Conservation (phyloP, 2,329 filamentous ascomycete genomes). For the Nemania serpens region DNA sequence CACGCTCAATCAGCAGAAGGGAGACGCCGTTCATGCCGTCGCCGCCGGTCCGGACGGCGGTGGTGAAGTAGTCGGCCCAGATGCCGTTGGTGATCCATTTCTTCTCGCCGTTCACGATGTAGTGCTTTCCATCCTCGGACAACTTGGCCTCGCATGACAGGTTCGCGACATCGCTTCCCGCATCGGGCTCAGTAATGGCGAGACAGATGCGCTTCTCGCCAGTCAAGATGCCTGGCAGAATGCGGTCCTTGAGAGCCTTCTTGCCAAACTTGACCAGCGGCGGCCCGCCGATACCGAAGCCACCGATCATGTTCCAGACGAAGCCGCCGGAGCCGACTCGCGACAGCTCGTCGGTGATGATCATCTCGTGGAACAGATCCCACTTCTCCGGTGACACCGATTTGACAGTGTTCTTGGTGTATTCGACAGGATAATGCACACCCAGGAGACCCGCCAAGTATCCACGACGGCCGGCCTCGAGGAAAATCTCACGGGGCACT, state of each 20-base stretch:
- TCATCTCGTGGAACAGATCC: conserved; percentile 98
- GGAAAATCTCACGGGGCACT: conserved; percentile 88
- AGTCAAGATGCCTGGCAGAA: conserved; percentile 83
- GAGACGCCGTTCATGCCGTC: conserved; percentile 91
- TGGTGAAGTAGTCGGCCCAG: conserved; percentile 97
- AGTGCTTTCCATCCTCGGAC: conserved; percentile 94
- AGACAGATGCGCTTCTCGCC: conserved; percentile 98
- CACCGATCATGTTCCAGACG: conserved; percentile 95
- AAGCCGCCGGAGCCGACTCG: conserved; percentile 88
- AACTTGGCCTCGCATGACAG: conserved; percentile 95
- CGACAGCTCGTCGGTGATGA: conserved; percentile 92
- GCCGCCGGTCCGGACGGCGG: conserved; percentile 87
- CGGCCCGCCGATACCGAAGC: conserved; percentile 94
- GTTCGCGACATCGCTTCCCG: conserved; percentile 93
- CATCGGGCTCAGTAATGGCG: conserved; percentile 96
- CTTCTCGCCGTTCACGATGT: conserved; percentile 99
- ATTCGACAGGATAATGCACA: conserved; percentile 77
- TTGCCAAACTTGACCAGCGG: conserved; percentile 91
- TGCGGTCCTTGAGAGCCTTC: conserved; percentile 81
- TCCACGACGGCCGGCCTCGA: conserved; percentile 89
- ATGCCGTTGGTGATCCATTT: conserved; percentile 99
- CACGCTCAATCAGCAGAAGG: conserved; percentile 89
- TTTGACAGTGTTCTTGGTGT: conserved; percentile 72
- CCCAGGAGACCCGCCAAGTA: conserved; percentile 94
- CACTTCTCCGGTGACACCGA: conserved; percentile 85